phyloP scores from a whole-genome alignment of 73 alveolate genomes.

The Paramecium caudatum region DNA sequence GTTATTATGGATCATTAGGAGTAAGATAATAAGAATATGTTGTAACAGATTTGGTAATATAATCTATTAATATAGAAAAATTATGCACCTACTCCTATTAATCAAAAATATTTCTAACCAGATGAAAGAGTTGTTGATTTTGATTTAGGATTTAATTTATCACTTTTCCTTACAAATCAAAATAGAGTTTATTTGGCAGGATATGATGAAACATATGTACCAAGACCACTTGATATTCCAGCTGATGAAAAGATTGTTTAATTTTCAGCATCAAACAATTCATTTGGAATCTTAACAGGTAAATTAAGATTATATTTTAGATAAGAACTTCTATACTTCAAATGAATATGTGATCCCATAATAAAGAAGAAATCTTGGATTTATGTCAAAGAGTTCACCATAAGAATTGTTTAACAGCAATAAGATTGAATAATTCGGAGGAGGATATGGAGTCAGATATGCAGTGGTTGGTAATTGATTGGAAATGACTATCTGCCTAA shows the following conservation, averaged over 20 bases:
- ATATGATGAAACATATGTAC: conserved; percentile 35
- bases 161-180: conserved; percentile 55
- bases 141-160: conserved; percentile 46
- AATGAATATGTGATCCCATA: background rate
- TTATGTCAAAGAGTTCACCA: background rate
- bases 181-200: conserved; percentile 54
- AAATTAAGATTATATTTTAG: background rate
- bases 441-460: conserved; percentile 52
- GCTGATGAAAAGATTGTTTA: conserved; percentile 15
- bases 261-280: conserved; percentile 37
- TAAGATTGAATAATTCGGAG: conserved; percentile 47
- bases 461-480: conserved; percentile 52
- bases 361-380: conserved; percentile 3
- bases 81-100: background rate
- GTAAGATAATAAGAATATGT: conserved; percentile 69
- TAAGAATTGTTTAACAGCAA: background rate
- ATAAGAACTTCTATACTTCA: conserved; percentile 46
- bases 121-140: conserved; percentile 60
- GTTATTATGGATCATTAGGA: conserved; percentile 50
- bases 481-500: conserved; percentile 1
- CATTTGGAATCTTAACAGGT: conserved; percentile 50
- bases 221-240: background rate
- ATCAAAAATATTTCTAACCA: conserved; percentile 10
- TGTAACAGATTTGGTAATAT: conserved; percentile 38
- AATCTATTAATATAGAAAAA: background rate